Base-by-base conservation (phyloP, 768 basidiomycete genomes). In the Termitomyces sp. region DNA sequence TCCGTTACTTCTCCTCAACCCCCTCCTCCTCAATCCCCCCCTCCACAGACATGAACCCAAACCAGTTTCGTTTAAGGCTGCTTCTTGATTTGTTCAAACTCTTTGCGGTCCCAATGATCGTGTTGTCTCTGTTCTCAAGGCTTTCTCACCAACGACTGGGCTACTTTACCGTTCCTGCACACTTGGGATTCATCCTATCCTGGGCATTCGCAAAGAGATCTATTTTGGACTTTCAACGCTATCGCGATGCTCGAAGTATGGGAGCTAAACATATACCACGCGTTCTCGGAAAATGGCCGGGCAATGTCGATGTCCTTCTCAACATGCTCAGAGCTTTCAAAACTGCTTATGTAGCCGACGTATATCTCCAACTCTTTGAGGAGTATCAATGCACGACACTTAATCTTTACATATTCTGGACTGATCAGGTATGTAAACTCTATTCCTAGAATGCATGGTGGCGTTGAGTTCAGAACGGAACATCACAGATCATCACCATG, bases 361-460 rank as follows among this genome's bases (percentile, higher is more conserved):
- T 82, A 3, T 87, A 87, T 57, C 73, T 80, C n/a, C 73, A 79
- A 22, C 73, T 89, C 16, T 87, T 88, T 56, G 75, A 86, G 59
- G 83, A 88, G 65, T 86, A 88, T 60, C 77, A 83, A 49, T 82
- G 80, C 56, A 88, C 86, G 3, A 89, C 86, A 1, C 75, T 88
- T 27, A 89, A 89, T 56, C 77, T 82, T 7, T 75, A 81, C 32
- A 79, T 91, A 53, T 71, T 91, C 0, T 89, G 88, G 87, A 67
- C 73, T 48, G 86, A 89, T 65, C 80, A 77, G 65, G 86, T 88
- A 59, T 61, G 84, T 76, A 6, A 32, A 41, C 15, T 22, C 41
- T 13, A 18, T 43, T 44, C 33, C 23, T 16, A 18, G 23, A 50
- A 13, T 7, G 40, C 18, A 49, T 25, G 15, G 33, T 27, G 22